Conservation (phyloP, 2,329 filamentous ascomycete species). For the Trichoderma sp. region DNA sequence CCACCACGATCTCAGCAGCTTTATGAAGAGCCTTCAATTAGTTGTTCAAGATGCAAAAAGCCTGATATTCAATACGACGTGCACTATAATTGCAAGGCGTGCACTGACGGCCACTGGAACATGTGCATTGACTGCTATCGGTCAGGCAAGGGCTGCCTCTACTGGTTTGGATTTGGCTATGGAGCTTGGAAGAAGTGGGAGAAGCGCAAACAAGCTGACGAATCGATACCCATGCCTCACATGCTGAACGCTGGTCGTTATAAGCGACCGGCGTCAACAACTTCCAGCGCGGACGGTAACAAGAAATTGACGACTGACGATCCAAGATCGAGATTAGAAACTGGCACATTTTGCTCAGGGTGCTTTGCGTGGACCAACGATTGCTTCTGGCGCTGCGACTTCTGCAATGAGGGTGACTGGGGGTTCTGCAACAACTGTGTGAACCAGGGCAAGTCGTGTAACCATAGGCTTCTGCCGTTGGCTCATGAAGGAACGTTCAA, state of each 20-base stretch:
- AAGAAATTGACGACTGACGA: conserved; percentile 66
- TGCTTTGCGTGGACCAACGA: conserved; percentile 75
- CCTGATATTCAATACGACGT: conserved; percentile 79
- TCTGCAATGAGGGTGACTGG: conserved; percentile 92
- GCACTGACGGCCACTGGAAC: conserved; percentile 71
- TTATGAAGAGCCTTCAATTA: conserved; percentile 70
- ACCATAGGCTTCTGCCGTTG: conserved; percentile 77
- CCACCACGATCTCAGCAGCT: conserved; percentile 51
- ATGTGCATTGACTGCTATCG: conserved; percentile 83
- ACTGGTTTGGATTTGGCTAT: conserved; percentile 88
- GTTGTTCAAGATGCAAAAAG: conserved; percentile 70
- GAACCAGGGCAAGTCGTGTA: conserved; percentile 78
- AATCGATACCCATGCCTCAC: conserved; percentile 52
- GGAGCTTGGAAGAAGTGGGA: conserved; percentile 70
- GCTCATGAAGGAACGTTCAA: conserved; percentile 55
- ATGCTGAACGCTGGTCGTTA: conserved; percentile 61
- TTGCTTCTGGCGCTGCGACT: conserved; percentile 86
- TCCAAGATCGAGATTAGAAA: conserved; percentile 67
- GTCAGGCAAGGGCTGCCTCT: conserved; percentile 70
- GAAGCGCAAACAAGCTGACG: conserved; percentile 44
- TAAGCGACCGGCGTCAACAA: conserved; percentile 48
- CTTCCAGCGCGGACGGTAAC: conserved; percentile 56
- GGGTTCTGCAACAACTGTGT: conserved; percentile 90
- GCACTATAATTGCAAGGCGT: conserved; percentile 79
- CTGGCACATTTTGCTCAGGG: conserved; percentile 79